Base-by-base conservation (phyloP, 805 yeast genomes). In the Candida sonorensis region DNA sequence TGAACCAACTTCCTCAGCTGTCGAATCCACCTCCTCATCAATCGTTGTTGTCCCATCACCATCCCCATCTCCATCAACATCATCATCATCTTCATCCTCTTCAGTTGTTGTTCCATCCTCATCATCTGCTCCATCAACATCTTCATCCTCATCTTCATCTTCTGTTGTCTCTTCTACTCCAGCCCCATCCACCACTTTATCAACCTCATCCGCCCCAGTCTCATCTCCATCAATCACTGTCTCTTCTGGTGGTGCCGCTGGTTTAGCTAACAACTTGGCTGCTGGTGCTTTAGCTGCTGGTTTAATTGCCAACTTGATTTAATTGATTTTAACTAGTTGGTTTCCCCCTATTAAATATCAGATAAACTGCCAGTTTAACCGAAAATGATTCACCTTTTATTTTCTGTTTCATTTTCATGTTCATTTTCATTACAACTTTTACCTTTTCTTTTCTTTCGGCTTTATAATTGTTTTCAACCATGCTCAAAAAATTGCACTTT, bases 121-220 rank as follows among this genome's bases (percentile, higher is more conserved):
- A 23, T 19, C 42, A 20, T 37, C 35, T 29, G 44, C 40, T 17
- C 20, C 34, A 10, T 31, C 44, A 11, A 25, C 46, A 10, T 30
- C 41, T 8, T 35, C 49, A 20, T 25, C 47, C 19, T 33, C 53
- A 21, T 14, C 40, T 23, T 35, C 45, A 17, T 33, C 57, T 13
- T 26, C 59, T 2, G 18, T 53, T 14, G 25, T 56, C 16, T 30
- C 56, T 12, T 33, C 54, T 12, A 22, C 57, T 1, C 23, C 54
- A 10, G 29, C 56, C 12, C 31, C 59, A 13, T 37, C 47, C 16
- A 30, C 45, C 12, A 14, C 53, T 5, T 22, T 53, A 5, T 26
- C 59, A 14, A 28, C 59, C 16, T 33, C 58, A 11, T 31, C 56
- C 11, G 38, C 57, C 3, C 33, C 61, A 6, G 57, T n/a, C n/a